phyloP scores from a whole-genome alignment of 2,329 filamentous ascomycete species.

The Paradendryphiella salina region DNA sequence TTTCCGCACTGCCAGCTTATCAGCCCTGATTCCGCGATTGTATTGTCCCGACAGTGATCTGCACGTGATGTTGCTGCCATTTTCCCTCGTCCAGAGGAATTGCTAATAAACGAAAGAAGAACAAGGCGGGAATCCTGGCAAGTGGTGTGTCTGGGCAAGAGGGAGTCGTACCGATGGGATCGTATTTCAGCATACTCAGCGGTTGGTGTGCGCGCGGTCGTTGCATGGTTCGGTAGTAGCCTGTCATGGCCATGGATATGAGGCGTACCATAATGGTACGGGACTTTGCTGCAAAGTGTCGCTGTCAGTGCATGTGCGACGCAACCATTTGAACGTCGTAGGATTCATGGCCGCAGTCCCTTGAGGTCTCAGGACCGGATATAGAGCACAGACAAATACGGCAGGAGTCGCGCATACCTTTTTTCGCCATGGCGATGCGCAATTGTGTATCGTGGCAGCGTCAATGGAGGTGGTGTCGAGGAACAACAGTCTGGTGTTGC shows the following conservation, averaged over 20 bases:
- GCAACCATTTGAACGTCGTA: not conserved
- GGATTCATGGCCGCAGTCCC: not conserved
- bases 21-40: constrained; percentile 12
- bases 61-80: no score
- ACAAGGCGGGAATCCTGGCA: not conserved
- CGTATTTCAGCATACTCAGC: constrained; percentile 98
- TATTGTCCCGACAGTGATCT: not conserved
- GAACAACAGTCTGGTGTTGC: constrained; percentile 28
- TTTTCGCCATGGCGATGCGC: constrained; percentile 41
- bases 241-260: constrained; percentile 97
- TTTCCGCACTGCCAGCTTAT: constrained; percentile 70
- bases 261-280: constrained; percentile 92
- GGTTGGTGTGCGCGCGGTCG: constrained; percentile 80
- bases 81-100: no score
- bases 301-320: constrained; percentile 21
- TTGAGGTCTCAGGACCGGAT: not conserved
- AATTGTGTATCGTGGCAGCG: constrained; percentile 15
- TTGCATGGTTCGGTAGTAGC: constrained; percentile 91
- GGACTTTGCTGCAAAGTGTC: constrained; percentile 70
- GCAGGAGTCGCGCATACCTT: constrained; percentile 29
- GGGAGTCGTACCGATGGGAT: constrained; percentile 76
- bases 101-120: not conserved
- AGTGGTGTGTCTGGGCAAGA: not conserved
- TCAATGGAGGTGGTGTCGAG: constrained; percentile 15
- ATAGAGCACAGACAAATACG: no score